Evolutionary conservation across 2,329 filamentous ascomycete genomes (phyloP).

Genomic region (Curvularia lunata): DNA sequence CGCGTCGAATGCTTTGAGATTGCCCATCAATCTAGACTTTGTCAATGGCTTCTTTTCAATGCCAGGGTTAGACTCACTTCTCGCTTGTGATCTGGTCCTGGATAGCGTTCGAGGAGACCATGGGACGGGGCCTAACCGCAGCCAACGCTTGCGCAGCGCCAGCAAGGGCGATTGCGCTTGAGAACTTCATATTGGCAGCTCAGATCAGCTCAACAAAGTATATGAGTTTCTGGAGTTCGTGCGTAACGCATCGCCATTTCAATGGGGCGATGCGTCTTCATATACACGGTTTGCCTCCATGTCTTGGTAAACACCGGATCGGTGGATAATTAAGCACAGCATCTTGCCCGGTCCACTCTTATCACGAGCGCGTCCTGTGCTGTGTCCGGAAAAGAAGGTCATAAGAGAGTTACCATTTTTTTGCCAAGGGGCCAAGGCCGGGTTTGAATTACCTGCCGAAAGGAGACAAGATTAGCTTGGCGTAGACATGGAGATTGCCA

Average conservation of each 20-base stretch:
- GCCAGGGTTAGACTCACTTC: constrained; percentile 30
- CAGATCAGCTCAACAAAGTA: neutral
- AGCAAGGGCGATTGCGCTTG: constrained; percentile 30
- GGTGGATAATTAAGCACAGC: constrained; percentile 21
- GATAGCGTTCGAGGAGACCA: constrained; percentile 49
- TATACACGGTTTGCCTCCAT: constrained; percentile 20
- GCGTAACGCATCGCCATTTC: constrained; percentile 3
- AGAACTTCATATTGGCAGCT: constrained; percentile 37
- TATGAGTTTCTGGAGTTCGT: neutral
- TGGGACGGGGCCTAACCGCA: constrained; percentile 26
- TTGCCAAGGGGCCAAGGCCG: constrained; percentile 33
- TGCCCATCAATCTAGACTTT: constrained; percentile 57
- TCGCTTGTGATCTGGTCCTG: constrained; percentile 51
- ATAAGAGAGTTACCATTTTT: constrained; percentile 32
- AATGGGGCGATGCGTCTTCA: constrained; percentile 11
- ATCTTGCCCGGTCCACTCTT: constrained; percentile 27
- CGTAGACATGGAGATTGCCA: constrained; percentile 15
- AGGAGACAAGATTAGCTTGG: constrained; percentile 32
- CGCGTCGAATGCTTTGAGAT: constrained; percentile 61
- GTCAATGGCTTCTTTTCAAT: neutral
- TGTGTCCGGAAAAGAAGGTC: constrained; percentile 43
- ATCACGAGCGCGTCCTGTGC: constrained; percentile 26
- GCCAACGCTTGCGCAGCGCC: constrained; percentile 35
- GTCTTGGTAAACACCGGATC: constrained; percentile 9
- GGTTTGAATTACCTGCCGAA: constrained; percentile 41